These are phyloP conservation scores for Mrakiaceae sp. DNA, from an alignment of 1,284 basidiomycete genomes.

Conservation along the genomic window DNA sequence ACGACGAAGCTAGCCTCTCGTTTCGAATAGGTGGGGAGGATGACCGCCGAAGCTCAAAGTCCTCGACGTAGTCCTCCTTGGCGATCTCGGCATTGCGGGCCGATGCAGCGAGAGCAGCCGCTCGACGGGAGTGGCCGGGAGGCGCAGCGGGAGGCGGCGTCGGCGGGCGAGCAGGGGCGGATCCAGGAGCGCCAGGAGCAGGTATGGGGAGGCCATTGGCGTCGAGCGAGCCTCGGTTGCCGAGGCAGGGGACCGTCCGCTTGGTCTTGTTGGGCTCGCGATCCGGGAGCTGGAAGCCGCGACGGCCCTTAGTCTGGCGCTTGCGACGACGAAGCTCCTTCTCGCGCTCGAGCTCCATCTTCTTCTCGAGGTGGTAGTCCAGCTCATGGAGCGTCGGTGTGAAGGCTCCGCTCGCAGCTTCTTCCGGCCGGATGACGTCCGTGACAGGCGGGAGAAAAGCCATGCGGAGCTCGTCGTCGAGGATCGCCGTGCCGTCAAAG, in stretches of 20 bases:
- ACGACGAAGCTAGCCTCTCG: too few species aligned
- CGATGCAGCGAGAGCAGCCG: slow-evolving; percentile 71
- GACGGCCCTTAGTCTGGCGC: slow-evolving; percentile 72
- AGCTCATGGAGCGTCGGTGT: slow-evolving; percentile 84
- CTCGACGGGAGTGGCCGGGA: slow-evolving; percentile 48
- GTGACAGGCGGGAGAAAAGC: slow-evolving; percentile 74
- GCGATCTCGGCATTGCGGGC: slow-evolving; percentile 35
- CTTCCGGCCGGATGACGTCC: slow-evolving; percentile 50
- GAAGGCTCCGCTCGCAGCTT: slow-evolving; percentile 56
- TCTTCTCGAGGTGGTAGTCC: slow-evolving; percentile 72
- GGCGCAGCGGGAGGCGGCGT: slow-evolving; percentile 51
- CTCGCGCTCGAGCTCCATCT: slow-evolving; percentile 84
- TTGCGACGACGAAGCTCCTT: slow-evolving; percentile 77
- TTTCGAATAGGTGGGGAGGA: too few species aligned
- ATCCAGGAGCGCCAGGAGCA: slow-evolving; percentile 21
- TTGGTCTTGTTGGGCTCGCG: slow-evolving; percentile 85
- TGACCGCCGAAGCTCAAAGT: background rate
- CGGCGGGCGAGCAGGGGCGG: slow-evolving; percentile 18
- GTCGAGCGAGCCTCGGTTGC: slow-evolving; percentile 26
- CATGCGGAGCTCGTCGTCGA: slow-evolving; percentile 83
- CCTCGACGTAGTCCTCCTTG: slow-evolving; percentile 26
- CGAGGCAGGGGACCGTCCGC: slow-evolving; percentile 44
- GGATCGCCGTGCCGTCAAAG: slow-evolving; percentile 61
- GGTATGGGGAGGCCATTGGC: slow-evolving; percentile 25
- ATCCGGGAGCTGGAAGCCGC: slow-evolving; percentile 84